These are phyloP conservation scores for Tetrapisispora arboricola DNA, from an alignment of 805 yeast genomes.

Conservation along the genomic window DNA sequence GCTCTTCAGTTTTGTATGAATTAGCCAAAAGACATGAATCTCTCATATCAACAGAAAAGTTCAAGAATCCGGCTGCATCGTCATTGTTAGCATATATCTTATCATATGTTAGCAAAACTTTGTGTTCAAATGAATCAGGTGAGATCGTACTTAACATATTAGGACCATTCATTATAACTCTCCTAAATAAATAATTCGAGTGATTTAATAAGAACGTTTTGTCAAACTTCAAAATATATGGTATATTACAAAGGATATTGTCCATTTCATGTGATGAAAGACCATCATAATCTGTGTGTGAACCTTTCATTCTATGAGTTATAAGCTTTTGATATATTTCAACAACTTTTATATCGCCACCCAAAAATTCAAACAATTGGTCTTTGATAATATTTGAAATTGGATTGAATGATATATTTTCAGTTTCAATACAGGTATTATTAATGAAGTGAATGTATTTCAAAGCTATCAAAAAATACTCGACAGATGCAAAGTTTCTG, in stretches of 20 bases:
- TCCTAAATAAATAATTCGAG: constrained; percentile 10
- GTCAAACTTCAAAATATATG: constrained; percentile 1
- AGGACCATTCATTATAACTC: constrained; percentile 10
- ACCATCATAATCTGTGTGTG: neutral
- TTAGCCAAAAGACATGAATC: neutral
- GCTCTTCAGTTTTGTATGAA: neutral
- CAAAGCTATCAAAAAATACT: neutral
- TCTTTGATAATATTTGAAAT: neutral
- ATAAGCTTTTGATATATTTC: constrained; percentile 10
- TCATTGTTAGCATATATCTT: neutral
- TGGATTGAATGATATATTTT: neutral
- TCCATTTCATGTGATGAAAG: neutral
- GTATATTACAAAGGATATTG: neutral
- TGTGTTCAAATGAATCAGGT: neutral
- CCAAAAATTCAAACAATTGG: constrained; percentile 3
- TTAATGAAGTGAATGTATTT: neutral
- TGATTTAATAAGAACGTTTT: constrained; percentile 2
- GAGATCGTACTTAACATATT: neutral
- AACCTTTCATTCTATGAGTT: neutral
- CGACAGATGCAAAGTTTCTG: neutral
- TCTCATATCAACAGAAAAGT: neutral
- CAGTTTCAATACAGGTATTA: neutral
- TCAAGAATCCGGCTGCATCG: neutral
- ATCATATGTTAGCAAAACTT: neutral
- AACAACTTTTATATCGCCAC: constrained; percentile 11